A percentile compares a stretch with the other conserved stretches of the same genome.
These are phyloP conservation scores for Verticillium dahliae DNA, from an alignment of 2,329 filamentous ascomycete species.

Conservation along the genomic window DNA sequence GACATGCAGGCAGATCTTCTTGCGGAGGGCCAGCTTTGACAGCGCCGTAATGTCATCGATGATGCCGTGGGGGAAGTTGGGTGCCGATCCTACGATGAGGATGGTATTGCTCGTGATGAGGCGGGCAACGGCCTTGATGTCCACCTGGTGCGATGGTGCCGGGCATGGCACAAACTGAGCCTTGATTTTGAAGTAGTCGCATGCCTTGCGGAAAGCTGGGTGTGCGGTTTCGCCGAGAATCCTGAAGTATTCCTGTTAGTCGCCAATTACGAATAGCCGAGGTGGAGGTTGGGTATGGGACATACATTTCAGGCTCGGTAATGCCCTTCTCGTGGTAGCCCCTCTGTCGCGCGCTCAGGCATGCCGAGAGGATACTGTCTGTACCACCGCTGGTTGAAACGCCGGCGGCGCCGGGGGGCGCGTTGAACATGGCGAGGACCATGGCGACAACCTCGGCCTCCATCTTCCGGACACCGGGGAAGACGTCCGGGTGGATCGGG, in stretches of 20 bases:
- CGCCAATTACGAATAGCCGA: background rate
- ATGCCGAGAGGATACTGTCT: constrained; percentile 95
- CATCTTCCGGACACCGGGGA: constrained; percentile 98
- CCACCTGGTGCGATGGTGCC: constrained; percentile 77
- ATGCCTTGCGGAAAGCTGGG: constrained; percentile 93
- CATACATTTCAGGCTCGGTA: constrained; percentile 89
- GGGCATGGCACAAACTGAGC: constrained; percentile 83
- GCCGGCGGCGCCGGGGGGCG: constrained; percentile 76
- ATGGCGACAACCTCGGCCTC: constrained; percentile 97
- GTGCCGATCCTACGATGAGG: constrained; percentile 86
- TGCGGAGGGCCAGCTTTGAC: constrained; percentile 72
- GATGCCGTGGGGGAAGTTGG: constrained; percentile 97
- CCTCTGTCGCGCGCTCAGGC: constrained; percentile 83
- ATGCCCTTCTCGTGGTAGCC: constrained; percentile 79
- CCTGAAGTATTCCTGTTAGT: constrained; percentile 38
- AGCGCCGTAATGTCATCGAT: constrained; percentile 89
- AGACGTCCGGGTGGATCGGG: constrained; percentile 96
- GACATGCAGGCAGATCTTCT: constrained; percentile 83
- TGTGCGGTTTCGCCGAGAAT: constrained; percentile 93
- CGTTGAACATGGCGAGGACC: constrained; percentile 80
- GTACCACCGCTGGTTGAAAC: constrained; percentile 90
- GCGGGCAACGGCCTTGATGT: constrained; percentile 68
- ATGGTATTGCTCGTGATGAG: constrained; percentile 93
- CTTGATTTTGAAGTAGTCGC: constrained; percentile 95
- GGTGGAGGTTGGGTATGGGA: constrained; percentile 5